A percentile compares a stretch with the other conserved stretches of the same genome.
Conservation (phyloP, 306 rosid genomes). For the Lablab purpureus region DNA sequence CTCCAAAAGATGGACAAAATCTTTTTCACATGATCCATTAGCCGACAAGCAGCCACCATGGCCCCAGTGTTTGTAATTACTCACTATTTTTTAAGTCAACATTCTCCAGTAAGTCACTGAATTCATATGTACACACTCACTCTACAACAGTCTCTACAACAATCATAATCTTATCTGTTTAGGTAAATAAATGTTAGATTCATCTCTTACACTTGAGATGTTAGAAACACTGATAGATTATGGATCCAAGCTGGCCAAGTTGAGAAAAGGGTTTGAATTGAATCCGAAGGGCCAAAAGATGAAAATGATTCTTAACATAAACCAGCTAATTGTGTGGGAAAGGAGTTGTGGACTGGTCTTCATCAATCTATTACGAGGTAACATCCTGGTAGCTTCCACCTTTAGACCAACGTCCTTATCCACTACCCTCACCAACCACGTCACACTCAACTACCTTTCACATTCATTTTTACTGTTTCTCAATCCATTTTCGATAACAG, state of each 20-base stretch:
- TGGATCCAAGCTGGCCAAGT: slow-evolving; percentile 46
- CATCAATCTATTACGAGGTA: slow-evolving; percentile 44
- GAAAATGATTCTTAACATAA: slow-evolving; percentile 11
- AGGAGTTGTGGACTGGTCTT: background rate
- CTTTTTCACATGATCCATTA: slow-evolving; percentile 1
- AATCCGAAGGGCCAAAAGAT: background rate
- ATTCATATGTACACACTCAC: background rate
- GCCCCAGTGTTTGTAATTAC: background rate
- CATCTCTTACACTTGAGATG: too few relatives aligned
- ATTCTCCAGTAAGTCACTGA: background rate
- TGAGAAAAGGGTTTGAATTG: slow-evolving; percentile 30
- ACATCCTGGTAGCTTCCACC: slow-evolving; percentile 63
- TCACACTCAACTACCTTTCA: slow-evolving; percentile 33
- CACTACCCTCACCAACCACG: slow-evolving; percentile 42
- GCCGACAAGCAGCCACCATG: background rate
- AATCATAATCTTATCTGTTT: too few relatives aligned
- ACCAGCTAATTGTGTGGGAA: background rate
- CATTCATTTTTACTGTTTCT: background rate
- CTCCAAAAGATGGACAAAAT: slow-evolving; percentile 9
- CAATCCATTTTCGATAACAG: background rate
- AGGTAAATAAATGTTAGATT: too few relatives aligned
- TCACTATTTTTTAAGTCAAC: slow-evolving; percentile 8
- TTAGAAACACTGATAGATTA: too few relatives aligned
- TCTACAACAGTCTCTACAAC: background rate
- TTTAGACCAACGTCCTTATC: slow-evolving; percentile 42